Conservation (phyloP, 2,329 filamentous ascomycete genomes). For the Talaromyces atroroseus region DNA sequence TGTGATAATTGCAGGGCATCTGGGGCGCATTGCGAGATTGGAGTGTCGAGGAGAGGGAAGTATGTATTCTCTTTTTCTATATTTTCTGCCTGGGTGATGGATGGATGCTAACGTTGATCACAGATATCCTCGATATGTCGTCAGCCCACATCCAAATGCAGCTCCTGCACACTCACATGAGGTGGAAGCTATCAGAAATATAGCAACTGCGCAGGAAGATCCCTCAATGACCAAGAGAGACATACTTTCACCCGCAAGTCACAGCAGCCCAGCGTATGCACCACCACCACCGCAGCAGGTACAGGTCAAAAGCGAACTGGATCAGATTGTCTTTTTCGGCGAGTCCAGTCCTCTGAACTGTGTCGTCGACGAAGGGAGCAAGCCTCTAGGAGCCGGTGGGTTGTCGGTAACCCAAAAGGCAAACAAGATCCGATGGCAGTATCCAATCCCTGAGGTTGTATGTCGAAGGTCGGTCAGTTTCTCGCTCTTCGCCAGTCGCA, state of each 20-base stretch:
- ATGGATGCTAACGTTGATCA: constrained; percentile 13
- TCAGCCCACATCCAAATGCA: constrained; percentile 8
- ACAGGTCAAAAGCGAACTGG: constrained; percentile 12
- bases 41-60: constrained; percentile 41
- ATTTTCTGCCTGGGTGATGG: constrained; percentile 1
- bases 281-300: neutral
- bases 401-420: constrained; percentile 21
- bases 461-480: constrained; percentile 12
- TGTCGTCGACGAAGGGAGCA: constrained; percentile 39
- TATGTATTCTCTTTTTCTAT: constrained; percentile 20
- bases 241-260: constrained; percentile 13
- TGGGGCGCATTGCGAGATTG: constrained; percentile 36
- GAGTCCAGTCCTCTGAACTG: constrained; percentile 48
- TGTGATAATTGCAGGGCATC: constrained; percentile 38
- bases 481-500: constrained; percentile 16
- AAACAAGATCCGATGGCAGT: constrained; percentile 34
- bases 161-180: neutral
- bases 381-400: constrained; percentile 24
- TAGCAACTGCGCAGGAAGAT: neutral
- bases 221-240: neutral
- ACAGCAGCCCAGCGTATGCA: neutral
- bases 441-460: constrained; percentile 26
- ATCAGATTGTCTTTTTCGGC: constrained; percentile 40
- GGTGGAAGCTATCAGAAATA: neutral
- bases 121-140: constrained; percentile 15